phyloP scores from a whole-genome alignment of 2,329 filamentous ascomycete species.

The Ophiostoma ulmi region DNA sequence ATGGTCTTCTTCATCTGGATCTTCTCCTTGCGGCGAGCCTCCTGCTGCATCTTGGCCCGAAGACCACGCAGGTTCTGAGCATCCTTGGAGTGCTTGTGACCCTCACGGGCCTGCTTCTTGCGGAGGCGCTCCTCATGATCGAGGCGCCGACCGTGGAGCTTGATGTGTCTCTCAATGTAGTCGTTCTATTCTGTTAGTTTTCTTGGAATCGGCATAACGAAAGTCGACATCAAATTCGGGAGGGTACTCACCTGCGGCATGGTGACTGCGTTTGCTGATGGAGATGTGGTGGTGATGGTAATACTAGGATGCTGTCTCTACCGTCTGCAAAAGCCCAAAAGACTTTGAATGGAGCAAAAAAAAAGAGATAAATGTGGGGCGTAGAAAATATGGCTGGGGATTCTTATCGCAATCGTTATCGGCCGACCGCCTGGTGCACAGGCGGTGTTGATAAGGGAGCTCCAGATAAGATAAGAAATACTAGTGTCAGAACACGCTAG shows the following conservation, averaged over 20 bases:
- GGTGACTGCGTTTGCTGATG: constrained; percentile 8
- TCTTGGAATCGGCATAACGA: neutral
- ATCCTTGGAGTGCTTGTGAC: constrained; percentile 80
- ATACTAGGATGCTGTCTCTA: constrained; percentile 4
- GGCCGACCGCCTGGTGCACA: too few species aligned
- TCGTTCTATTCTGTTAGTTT: constrained; percentile 56
- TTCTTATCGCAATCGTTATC: constrained; percentile 10
- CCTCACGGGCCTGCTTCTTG: constrained; percentile 83
- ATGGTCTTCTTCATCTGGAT: constrained; percentile 96
- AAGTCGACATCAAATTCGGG: neutral
- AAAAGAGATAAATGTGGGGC: neutral
- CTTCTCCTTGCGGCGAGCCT: constrained; percentile 95
- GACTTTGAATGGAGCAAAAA: constrained; percentile 5
- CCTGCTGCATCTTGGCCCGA: constrained; percentile 84
- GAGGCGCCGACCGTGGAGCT: constrained; percentile 47
- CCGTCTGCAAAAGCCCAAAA: constrained; percentile 10
- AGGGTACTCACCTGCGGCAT: constrained; percentile 15
- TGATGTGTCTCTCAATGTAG: constrained; percentile 74
- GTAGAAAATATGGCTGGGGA: neutral
- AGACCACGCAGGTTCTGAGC: constrained; percentile 91
- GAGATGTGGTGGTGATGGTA: neutral
- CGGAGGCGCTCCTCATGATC: constrained; percentile 85
- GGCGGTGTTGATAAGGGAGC: constrained; percentile 1
- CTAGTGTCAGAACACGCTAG: neutral
- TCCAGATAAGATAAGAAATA: neutral